Evolutionary conservation across 1,139 yeast species (phyloP), one percentile per base, ranked within the genome.

Genomic region (Lodderomyces theae): DNA sequence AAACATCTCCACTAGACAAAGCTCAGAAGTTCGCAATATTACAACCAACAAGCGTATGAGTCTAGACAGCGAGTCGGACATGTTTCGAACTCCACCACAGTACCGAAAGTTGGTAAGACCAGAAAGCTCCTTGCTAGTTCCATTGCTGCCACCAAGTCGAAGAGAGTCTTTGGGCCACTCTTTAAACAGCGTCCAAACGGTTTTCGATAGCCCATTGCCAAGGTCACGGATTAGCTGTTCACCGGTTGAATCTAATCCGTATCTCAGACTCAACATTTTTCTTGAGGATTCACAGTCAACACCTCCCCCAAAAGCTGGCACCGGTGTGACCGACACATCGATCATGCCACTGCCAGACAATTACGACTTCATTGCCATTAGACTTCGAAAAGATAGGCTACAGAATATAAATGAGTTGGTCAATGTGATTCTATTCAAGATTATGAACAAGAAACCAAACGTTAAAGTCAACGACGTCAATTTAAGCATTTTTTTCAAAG

Each of bases 331-430:
- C 13, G 15, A 28, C 8, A 28, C 16, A 8, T 13, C 31, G 4
- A 10, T 28, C 16, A 15, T 16, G 4, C n/a, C 28, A 13, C 13
- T 25, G 31, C 12, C 38, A 26, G 24, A 26, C 11, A 5, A 23
- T 19, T 29, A 21, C 13, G 35, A 38, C 11, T 41, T 29, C 12
- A 37, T 58, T 10, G 52, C 57, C 0, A 41, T 65, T 10, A 54
- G 56, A 42, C 47, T 65, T 37, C 52, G 60, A 16, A 65, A 64
- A 42, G 65, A 61, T 38, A 54, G 51, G 42, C 51, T 64, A 21
- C 41, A 43, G 11, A 51, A 49, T 38, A 39, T 63, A 31, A 45
- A 57, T 36, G 67, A 65, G 40, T 52, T 66, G 28, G 48, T 56
- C 25, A 53, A 60, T 35, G 58, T 60, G 10, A 52, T 65, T 12